Percentiles rank a stretch among this genome's conserved stretches.
These are phyloP conservation scores for Trichosporon asahii DNA, from an alignment of 1,284 basidiomycete species.

Conservation along the genomic window DNA sequence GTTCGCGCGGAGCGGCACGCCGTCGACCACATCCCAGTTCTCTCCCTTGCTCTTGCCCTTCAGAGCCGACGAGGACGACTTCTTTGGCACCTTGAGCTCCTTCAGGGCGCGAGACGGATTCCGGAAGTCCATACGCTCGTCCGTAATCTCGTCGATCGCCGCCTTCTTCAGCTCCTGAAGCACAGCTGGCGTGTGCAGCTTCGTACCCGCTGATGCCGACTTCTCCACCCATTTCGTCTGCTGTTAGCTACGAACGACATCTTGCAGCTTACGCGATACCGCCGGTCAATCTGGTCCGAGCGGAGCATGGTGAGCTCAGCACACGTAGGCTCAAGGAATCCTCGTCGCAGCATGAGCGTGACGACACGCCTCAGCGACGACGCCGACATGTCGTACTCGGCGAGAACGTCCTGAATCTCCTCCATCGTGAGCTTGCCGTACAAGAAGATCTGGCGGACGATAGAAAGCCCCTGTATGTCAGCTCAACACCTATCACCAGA, in stretches of 20 bases:
- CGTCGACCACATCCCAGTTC: slow-evolving; percentile 20
- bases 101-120: slow-evolving; percentile 31
- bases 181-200: slow-evolving; percentile 49
- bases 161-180: slow-evolving; percentile 34
- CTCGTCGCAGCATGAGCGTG: slow-evolving; percentile 27
- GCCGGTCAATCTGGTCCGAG: slow-evolving; percentile 34
- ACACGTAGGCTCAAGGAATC: slow-evolving; percentile 34
- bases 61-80: neutral
- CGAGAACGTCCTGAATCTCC: slow-evolving; percentile 28
- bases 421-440: slow-evolving; percentile 77
- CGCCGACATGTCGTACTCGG: neutral
- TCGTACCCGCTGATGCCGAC: slow-evolving; percentile 30
- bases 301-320: slow-evolving; percentile 34
- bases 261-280: slow-evolving; percentile 29
- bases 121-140: slow-evolving; percentile 41
- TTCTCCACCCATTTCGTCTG: slow-evolving; percentile 31
- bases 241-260: neutral
- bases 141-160: slow-evolving; percentile 15
- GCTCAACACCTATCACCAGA: neutral
- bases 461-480: slow-evolving; percentile 62
- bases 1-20: slow-evolving; percentile 59
- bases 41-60: slow-evolving; percentile 25
- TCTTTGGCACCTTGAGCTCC: slow-evolving; percentile 21
- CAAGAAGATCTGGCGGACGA: slow-evolving; percentile 71
- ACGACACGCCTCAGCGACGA: slow-evolving; percentile 11